Evolutionary conservation across 2,329 filamentous ascomycete species (phyloP).

Genomic region (Botryotinia narcissicola): DNA sequence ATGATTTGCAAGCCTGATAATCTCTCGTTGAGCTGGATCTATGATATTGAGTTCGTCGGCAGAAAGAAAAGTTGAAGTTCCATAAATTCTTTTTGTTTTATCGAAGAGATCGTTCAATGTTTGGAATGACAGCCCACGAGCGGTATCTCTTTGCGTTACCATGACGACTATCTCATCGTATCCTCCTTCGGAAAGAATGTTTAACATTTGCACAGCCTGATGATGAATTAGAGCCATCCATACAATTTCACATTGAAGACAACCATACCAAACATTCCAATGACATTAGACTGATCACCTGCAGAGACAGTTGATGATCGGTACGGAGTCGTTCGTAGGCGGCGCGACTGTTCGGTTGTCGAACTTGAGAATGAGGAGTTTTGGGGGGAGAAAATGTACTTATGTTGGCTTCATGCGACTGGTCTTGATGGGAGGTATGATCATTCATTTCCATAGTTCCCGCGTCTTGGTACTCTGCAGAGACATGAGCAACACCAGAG

Average conservation of each 20-base stretch:
- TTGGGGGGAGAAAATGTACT: not conserved
- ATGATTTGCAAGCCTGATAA: slow-evolving; percentile 62
- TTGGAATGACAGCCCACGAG: slow-evolving; percentile 59
- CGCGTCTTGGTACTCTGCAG: slow-evolving; percentile 2
- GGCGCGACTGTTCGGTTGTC: not conserved
- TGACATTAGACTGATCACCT: slow-evolving; percentile 58
- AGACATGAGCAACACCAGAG: slow-evolving; percentile 7
- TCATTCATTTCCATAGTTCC: slow-evolving; percentile 2
- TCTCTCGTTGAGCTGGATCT: slow-evolving; percentile 53
- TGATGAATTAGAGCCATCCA: slow-evolving; percentile 13
- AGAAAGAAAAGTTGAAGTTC: slow-evolving; percentile 50
- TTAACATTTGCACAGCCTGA: slow-evolving; percentile 58
- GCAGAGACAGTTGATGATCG: slow-evolving; percentile 42
- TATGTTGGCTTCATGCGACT: not conserved
- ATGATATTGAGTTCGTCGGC: slow-evolving; percentile 51
- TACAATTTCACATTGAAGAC: not conserved
- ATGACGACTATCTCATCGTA: slow-evolving; percentile 57
- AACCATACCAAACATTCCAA: slow-evolving; percentile 56
- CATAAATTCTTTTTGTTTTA: slow-evolving; percentile 61
- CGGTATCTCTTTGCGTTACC: slow-evolving; percentile 53
- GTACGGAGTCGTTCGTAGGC: slow-evolving; percentile 6
- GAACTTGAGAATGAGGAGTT: not conserved
- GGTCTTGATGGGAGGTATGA: not conserved
- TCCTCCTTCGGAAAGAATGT: slow-evolving; percentile 54
- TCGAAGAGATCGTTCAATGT: slow-evolving; percentile 61